Evolutionary conservation across 169 alveolate species (phyloP).

Genomic region (Plasmodium chabaudi): DNA sequence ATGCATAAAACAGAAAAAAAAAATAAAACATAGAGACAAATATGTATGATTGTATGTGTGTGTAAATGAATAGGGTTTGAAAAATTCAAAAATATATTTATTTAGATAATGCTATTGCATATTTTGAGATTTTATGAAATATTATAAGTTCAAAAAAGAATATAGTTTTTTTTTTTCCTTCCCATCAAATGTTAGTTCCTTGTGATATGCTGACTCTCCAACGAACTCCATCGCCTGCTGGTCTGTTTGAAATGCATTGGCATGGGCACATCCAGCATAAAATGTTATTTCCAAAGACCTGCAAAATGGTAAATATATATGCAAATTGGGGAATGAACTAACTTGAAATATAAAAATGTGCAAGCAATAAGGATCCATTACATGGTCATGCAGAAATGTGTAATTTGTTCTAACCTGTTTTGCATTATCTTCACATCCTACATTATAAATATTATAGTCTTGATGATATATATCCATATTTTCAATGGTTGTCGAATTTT

Average conservation of each 20-base stretch:
- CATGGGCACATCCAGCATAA: conserved; percentile 92
- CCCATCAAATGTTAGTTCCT: conserved; percentile 22
- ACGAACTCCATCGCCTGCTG: conserved; percentile 93
- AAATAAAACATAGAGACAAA: background rate
- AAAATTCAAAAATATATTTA: background rate
- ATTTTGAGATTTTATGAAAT: background rate
- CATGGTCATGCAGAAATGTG: background rate
- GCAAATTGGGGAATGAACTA: background rate
- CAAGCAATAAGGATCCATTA: no score
- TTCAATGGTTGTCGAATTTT: conserved; percentile 91
- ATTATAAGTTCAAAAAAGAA: background rate
- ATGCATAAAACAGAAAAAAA: background rate
- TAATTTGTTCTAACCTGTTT: conserved; percentile 46
- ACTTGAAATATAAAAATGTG: no score
- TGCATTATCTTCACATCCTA: conserved; percentile 89
- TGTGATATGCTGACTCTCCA: conserved; percentile 84
- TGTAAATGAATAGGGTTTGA: background rate
- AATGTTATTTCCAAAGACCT: conserved; percentile 90
- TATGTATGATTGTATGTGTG: background rate
- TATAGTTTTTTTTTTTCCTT: background rate
- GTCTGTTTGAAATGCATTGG: conserved; percentile 88
- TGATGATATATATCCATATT: conserved; percentile 87
- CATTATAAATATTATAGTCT: conserved; percentile 87
- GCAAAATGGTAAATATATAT: conserved; percentile 60
- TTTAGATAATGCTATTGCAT: conserved; percentile 1